These are phyloP conservation scores for Sarocladiaceae sp. DNA, from an alignment of 2,329 filamentous ascomycete genomes.

Conservation along the genomic window DNA sequence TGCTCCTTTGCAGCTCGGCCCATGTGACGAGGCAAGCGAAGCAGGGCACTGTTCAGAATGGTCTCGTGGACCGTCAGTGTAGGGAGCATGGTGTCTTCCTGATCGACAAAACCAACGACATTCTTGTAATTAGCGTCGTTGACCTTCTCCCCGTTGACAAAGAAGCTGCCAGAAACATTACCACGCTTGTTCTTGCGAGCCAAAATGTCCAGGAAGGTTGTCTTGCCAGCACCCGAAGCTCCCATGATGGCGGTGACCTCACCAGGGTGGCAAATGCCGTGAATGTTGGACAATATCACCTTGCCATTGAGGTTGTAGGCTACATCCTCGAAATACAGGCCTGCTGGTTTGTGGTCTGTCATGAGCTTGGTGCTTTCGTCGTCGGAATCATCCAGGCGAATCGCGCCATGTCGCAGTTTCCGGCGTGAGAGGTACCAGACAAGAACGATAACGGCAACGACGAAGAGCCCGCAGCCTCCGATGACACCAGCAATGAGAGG, in stretches of 20 bases:
- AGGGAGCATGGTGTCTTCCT: slow-evolving; percentile 94
- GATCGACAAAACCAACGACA: slow-evolving; percentile 94
- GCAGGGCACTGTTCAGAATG: slow-evolving; percentile 86
- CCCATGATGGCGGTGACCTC: slow-evolving; percentile 98
- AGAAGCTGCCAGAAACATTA: slow-evolving; percentile 72
- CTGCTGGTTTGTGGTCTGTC: slow-evolving; percentile 85
- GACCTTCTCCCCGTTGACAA: slow-evolving; percentile 90
- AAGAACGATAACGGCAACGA: slow-evolving; percentile 78
- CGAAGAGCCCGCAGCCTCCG: slow-evolving; percentile 76
- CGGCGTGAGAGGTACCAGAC: slow-evolving; percentile 88
- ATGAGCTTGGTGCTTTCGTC: slow-evolving; percentile 85
- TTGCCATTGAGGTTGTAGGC: slow-evolving; percentile 85
- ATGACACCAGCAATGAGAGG: slow-evolving; percentile 94
- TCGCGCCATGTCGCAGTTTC: slow-evolving; percentile 63
- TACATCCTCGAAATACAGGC: slow-evolving; percentile 84
- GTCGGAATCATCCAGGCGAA: slow-evolving; percentile 83
- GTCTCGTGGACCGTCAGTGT: slow-evolving; percentile 98
- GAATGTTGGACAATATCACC: slow-evolving; percentile 74
- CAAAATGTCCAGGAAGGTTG: slow-evolving; percentile 92
- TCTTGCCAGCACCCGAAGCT: slow-evolving; percentile 95
- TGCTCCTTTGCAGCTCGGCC: slow-evolving; percentile 82
- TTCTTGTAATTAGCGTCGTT: slow-evolving; percentile 80
- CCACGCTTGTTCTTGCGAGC: slow-evolving; percentile 97
- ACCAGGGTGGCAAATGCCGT: slow-evolving; percentile 87
- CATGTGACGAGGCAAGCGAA: slow-evolving; percentile 93